Percentiles rank a stretch among this genome's conserved stretches.
phyloP scores from a whole-genome alignment of 345 rosid genomes.

The Bruguiera gymnorhiza region DNA sequence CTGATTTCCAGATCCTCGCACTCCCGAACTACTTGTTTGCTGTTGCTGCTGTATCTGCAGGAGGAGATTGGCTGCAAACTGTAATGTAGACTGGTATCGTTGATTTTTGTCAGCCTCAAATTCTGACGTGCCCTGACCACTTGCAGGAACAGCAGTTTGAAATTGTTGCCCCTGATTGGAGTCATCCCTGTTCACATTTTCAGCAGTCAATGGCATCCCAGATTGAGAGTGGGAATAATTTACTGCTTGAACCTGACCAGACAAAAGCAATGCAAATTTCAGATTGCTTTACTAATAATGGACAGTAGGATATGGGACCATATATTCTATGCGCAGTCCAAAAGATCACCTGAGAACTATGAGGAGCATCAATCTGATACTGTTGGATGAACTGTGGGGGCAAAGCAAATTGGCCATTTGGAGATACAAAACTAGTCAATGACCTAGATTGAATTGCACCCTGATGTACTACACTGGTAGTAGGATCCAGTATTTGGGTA shows the following conservation, averaged over 20 bases:
- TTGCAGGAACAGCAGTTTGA: constrained; percentile 47
- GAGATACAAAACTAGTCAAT: constrained; percentile 39
- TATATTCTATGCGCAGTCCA: constrained; percentile 43
- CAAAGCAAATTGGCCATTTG: constrained; percentile 50
- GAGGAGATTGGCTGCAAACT: constrained; percentile 91
- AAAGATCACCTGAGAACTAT: constrained; percentile 39
- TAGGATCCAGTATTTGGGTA: constrained; percentile 48
- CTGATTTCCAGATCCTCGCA: constrained; percentile 28
- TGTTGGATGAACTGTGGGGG: constrained; percentile 55
- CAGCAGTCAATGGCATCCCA: constrained; percentile 37
- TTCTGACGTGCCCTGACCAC: constrained; percentile 49
- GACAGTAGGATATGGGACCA: constrained; percentile 37
- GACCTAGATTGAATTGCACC: constrained; percentile 39
- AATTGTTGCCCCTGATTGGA: constrained; percentile 51
- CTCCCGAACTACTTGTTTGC: constrained; percentile 27
- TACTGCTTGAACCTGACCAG: constrained; percentile 48
- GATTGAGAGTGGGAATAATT: constrained; percentile 46
- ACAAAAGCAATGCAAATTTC: constrained; percentile 28
- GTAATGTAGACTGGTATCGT: constrained; percentile 85
- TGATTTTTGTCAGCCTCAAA: constrained; percentile 78
- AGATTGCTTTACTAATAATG: constrained; percentile 42
- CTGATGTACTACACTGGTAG: constrained; percentile 48
- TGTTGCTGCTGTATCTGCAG: constrained; percentile 83
- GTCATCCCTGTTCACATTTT: constrained; percentile 41
- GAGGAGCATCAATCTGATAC: constrained; percentile 50